phyloP scores from a whole-genome alignment of 116 monocot species.

The Dioscorea cayenensis region DNA sequence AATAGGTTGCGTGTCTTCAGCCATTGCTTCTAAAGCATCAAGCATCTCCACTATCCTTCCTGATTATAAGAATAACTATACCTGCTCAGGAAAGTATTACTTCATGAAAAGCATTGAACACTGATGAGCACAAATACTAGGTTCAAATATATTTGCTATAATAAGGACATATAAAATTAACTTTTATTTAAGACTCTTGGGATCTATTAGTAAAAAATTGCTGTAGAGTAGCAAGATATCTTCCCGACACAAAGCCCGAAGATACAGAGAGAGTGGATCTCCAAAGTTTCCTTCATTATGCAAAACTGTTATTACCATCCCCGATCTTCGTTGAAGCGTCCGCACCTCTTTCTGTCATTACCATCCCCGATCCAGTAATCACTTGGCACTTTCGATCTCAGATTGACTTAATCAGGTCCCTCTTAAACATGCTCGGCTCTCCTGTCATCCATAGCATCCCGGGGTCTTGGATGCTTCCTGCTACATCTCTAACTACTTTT shows the following conservation, averaged over 20 bases:
- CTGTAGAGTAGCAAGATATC: slow-evolving; percentile 24
- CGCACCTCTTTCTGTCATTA: no score
- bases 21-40: slow-evolving; percentile 96
- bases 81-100: slow-evolving; percentile 27
- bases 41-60: slow-evolving; percentile 88
- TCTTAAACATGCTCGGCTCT: no score
- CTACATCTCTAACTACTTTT: no score
- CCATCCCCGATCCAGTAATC: no score
- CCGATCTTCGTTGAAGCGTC: no score
- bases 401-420: no score
- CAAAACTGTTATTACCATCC: no score
- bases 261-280: slow-evolving; percentile 97
- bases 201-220: neutral
- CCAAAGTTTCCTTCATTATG: slow-evolving; percentile 86
- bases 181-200: no score
- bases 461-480: no score
- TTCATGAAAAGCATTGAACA: slow-evolving; percentile 5
- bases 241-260: slow-evolving; percentile 92
- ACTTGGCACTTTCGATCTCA: no score
- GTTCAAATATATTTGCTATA: neutral
- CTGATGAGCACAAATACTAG: neutral
- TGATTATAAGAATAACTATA: slow-evolving; percentile 48
- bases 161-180: neutral
- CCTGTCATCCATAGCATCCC: no score
- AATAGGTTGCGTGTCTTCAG: slow-evolving; percentile 73